These are phyloP conservation scores for Skeletonema tropicum DNA, from an alignment of 108 stramenopile genomes.

Conservation along the genomic window DNA sequence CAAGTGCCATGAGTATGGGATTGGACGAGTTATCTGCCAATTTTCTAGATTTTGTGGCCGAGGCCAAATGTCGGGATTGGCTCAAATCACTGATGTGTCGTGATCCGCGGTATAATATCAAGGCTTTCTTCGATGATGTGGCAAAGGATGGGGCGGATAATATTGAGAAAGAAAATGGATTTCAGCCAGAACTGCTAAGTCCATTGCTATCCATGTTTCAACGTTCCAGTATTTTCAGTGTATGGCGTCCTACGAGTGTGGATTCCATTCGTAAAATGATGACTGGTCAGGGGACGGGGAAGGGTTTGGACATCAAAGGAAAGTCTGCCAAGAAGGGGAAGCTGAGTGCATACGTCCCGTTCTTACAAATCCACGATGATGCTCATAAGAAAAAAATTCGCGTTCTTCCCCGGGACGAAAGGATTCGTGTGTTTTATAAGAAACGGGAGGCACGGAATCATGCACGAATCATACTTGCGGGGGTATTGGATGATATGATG, in stretches of 20 bases:
- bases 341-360: conserved; percentile 53
- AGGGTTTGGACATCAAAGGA: conserved; percentile 61
- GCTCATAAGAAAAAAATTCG: conserved; percentile 59
- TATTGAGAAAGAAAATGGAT: conserved; percentile 46
- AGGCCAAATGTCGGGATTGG: conserved; percentile 41
- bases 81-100: conserved; percentile 36
- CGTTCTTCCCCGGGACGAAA: conserved; percentile 37
- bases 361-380: conserved; percentile 60
- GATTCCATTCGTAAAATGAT: conserved; percentile 55
- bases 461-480: conserved; percentile 37
- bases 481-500: conserved; percentile 43
- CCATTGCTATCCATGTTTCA: conserved; percentile 42
- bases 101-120: conserved; percentile 44
- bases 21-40: conserved; percentile 30
- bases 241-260: conserved; percentile 53
- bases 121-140: conserved; percentile 48
- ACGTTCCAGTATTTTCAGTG: conserved; percentile 46
- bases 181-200: conserved; percentile 43
- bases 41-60: conserved; percentile 35
- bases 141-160: conserved; percentile 48
- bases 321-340: conserved; percentile 60
- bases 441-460: conserved; percentile 49
- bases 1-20: conserved; percentile 29
- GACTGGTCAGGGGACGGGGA: conserved; percentile 50
- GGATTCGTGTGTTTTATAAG: conserved; percentile 65